Evolutionary conservation across 2,329 filamentous ascomycete species (phyloP), one percentile per base, ranked within the genome.

Genomic region (Zymoseptoria tritici): DNA sequence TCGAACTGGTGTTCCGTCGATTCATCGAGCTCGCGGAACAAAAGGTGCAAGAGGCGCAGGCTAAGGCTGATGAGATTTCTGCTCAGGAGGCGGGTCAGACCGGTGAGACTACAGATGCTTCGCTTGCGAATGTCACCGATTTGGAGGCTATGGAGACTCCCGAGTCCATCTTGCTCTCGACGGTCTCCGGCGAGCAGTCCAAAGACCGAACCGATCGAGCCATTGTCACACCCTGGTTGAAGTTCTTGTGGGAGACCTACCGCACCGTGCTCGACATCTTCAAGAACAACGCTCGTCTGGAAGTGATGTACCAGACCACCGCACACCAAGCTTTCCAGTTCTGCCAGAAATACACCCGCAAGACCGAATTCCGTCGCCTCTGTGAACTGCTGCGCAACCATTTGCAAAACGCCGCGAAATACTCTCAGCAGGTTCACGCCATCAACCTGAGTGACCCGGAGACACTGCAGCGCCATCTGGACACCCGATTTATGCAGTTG

Each of bases 191-290:
- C 66, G 94, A 99, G 80, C 93, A 97, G 79, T 96, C 93, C 62
- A 88, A 90, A 74, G 94, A 99, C 79, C 90, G 94, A 68, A 99
- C 94, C 70, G 94, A 99, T 80, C 88, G 94, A 71, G 94, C 94
- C 73, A 95, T 99, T 71, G 94, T 99, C 62, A 99, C 94, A 26
- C 94, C 94, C 61, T 99, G 94, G 94, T 85, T 99, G 72, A 99
- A 99, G 81, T 99, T 99, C 75, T 82, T 99, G 64, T 99, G 94
- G 94, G 94, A 99, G 82, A 96, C 94, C 16, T 99, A 99, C 81
- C 89, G 94, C 64, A 99, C 94, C 46, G 94, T 99, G 49, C 84
- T 99, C 72, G 94, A 99, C 72, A 99, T 99, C 72, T 86, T 99
- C 72, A 92, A 96, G 81, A 99, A 99, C 83, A 99, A 99, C 81